Evolutionary conservation across 306 rosid genomes (phyloP).

Genomic region (Gillenia trifoliata): DNA sequence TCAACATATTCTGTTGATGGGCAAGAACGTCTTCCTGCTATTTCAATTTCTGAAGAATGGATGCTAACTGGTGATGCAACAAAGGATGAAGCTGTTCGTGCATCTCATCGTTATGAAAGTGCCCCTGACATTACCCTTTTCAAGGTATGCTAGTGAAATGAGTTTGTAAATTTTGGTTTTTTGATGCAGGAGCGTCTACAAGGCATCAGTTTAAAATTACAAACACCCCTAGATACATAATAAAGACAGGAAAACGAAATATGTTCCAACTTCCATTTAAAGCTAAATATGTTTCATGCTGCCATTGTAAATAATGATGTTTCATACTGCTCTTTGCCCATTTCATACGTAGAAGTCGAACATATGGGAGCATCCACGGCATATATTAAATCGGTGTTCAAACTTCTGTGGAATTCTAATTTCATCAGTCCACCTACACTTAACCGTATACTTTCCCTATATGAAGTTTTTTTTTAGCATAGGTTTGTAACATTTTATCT

Average conservation of each 20-base stretch:
- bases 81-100: slow-evolving; percentile 74
- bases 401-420: neutral
- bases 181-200: too few relatives aligned
- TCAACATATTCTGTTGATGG: slow-evolving; percentile 76
- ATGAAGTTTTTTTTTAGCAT: neutral
- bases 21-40: slow-evolving; percentile 86
- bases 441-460: neutral
- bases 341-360: neutral
- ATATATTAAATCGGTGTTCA: neutral
- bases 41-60: slow-evolving; percentile 93
- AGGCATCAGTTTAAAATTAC: too few relatives aligned
- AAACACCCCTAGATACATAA: neutral
- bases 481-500: neutral
- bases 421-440: neutral
- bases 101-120: slow-evolving; percentile 89
- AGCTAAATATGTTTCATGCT: neutral
- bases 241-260: neutral
- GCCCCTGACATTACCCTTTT: slow-evolving; percentile 90
- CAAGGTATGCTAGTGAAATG: slow-evolving; percentile 54
- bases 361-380: neutral
- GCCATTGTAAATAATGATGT: neutral
- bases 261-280: too few relatives aligned
- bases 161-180: too few relatives aligned
- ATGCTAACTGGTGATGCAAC: slow-evolving; percentile 79
- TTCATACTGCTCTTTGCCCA: neutral